Base-by-base conservation (phyloP, 179 eudicot species). In the Carnegiea gigantea region DNA sequence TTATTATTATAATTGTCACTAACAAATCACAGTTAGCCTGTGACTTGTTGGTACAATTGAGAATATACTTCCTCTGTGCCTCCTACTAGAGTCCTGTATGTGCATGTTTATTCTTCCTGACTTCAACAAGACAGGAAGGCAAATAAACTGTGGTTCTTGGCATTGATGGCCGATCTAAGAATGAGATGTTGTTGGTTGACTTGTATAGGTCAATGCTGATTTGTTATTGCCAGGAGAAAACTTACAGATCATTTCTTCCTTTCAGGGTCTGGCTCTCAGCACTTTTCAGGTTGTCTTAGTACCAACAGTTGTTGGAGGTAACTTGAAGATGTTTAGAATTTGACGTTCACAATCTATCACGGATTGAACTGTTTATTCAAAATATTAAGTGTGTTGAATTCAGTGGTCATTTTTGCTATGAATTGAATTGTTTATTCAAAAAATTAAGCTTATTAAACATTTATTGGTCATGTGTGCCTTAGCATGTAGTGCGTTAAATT, bases 271-370 rank as follows among this genome's bases (percentile, higher is more conserved):
- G 81, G 98, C 99, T 79, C 86, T 97, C 79, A 97, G 99, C 88
- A 97, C 99, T 60, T 95, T 97, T 83, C 99, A 97, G 89, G 99
- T 97, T 75, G 98, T 97, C 78, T 79, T 97, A 65, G 90, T 97
- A 77, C 99, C 99, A 78, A 97, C 99, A 10, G 74, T 97, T 75
- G 30, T 91, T 59, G 98, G 99, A 88, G 99, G 98, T 97, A 89
- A 90, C 23, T 82, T 70, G 70, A 73, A 78, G 80, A 26, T 82
- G 59, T 28, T 28, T 28, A 28, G 30, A 28, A 0, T 80, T 82
- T 72, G 14, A 44, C 73, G 71, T 78, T 78, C 65, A 78, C 54
- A 43, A 67, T 75, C 53, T 13, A 51, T 65, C 54, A 30, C 62
- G 6, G 21, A 30, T 64, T 38, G 36, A 7, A 4, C 4, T 65